Base-by-base conservation (phyloP, 2,329 filamentous ascomycete genomes). In the Arthroderma uncinatum region DNA sequence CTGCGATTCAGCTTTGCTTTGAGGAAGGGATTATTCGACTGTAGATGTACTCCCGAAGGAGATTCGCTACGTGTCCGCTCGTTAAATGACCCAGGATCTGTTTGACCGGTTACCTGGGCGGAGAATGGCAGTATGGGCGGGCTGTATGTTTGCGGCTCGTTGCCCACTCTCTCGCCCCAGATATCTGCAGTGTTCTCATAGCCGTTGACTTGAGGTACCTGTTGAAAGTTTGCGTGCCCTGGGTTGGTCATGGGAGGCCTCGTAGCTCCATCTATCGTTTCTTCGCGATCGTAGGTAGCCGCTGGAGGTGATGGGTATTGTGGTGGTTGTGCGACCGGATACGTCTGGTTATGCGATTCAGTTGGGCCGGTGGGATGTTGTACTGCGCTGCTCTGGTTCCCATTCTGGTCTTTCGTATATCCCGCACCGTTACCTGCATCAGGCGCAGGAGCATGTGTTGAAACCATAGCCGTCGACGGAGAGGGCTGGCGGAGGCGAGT, bases 21-120 rank as follows among this genome's bases (percentile, higher is more conserved):
- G 54, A 73, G 48, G 44, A 73, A 73, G 4, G 71, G 71, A 39
- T 73, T 73, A 53, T 73, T 73, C 14, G 71, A 73, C 55, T 65
- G 68, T 23, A 73, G 62, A 48, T 66, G 52, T 16, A 42, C 23
- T 10, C 12, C 16, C 6, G 34, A 39, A 10, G 36, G 9, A 6
- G 57, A 34, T 3, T 47, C 40, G 21, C 16, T 10, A 14, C 2
- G 40, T 9, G 40, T 12, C 10, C 21, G 39, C 16, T 23, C 19
- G 8, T 21, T 7, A 21, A 42, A 19, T 9, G 44, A 28, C 16
- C 10, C n/a, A 5, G 44, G 12, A 30, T 48, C 21, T 4, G 44
- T n/a, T 12, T 16, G 21, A 2, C 44, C 44, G 2, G 23, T 48
- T 48, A 16, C 44, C 7, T 48, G 44, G 2, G 21, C 8, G 28